These are phyloP conservation scores for Hemisphaericaspora subhashii DNA, from an alignment of 1,139 yeast species.

Conservation along the genomic window DNA sequence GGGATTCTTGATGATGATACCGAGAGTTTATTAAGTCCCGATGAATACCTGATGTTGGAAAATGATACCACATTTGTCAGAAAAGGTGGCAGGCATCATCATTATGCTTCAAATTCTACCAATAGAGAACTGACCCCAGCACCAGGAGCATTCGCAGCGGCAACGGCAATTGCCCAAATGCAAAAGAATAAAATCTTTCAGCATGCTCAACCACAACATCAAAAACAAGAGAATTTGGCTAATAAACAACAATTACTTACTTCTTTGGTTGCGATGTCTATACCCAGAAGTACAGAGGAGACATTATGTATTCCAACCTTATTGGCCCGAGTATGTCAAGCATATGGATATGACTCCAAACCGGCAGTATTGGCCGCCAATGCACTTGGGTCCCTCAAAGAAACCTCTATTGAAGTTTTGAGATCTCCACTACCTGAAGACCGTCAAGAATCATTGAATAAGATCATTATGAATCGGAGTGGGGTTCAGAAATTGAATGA, in stretches of 20 bases:
- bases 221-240: slow-evolving; percentile 27
- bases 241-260: slow-evolving; percentile 57
- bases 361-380: slow-evolving; percentile 69
- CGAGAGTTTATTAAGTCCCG: slow-evolving; percentile 32
- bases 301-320: slow-evolving; percentile 71
- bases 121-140: slow-evolving; percentile 56
- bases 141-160: slow-evolving; percentile 76
- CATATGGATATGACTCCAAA: slow-evolving; percentile 67
- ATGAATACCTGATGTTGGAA: slow-evolving; percentile 22
- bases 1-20: slow-evolving; percentile 38
- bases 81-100: slow-evolving; percentile 10
- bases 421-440: slow-evolving; percentile 12
- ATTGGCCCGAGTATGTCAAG: slow-evolving; percentile 64
- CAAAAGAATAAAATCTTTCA: slow-evolving; percentile 31
- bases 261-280: slow-evolving; percentile 66
- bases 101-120: slow-evolving; percentile 19
- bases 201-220: slow-evolving; percentile 16
- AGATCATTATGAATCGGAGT: slow-evolving; percentile 32
- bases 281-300: slow-evolving; percentile 78
- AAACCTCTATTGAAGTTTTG: slow-evolving; percentile 21
- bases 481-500: slow-evolving; percentile 26
- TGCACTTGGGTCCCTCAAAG: slow-evolving; percentile 67
- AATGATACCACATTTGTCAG: slow-evolving; percentile 1
- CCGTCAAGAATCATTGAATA: slow-evolving; percentile 18
- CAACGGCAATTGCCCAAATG: slow-evolving; percentile 63